Evolutionary conservation across 2,329 filamentous ascomycete genomes (phyloP), one percentile per base, ranked within the genome.

Genomic region (Aspergillus proliferans): DNA sequence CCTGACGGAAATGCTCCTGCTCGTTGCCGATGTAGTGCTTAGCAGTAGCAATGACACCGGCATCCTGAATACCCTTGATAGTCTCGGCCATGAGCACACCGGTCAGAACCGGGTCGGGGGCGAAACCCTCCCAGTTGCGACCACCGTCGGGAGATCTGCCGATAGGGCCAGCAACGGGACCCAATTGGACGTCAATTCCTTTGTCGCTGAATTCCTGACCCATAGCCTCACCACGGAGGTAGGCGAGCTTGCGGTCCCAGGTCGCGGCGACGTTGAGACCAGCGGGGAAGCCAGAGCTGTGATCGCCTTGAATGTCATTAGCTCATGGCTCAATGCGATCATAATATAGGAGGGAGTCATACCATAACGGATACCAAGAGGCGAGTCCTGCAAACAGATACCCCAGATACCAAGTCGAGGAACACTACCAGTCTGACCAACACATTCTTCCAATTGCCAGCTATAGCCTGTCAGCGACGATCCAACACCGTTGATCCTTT

Each of bases 371-470:
- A 95, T 75, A 52, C 90, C 91, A 1, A 93, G 75, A 5, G 90
- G 90, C 2, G 86, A 85, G 64, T 95, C 91, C 61, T 95, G 89
- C 75, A 93, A 73, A 67, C 91, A 96, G n/a, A 95, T 73, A 22
- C 83, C 77, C 57, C 79, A 82, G 6, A 85, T 74, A 38, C 87
- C 87, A 34, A 73, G 58, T 57, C 65, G 63, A 34, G 75, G 73
- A 48, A 76, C 68, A 47, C 70, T 61, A 43, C 76, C 76, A 14
- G 74, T 75, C 58, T 93, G 85, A 52, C 90, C 90, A 10, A 95
- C 88, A 59, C 88, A 93, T 54, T 79, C 76, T 52, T 87, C 87
- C 45, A 80, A 73, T 67, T 78, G 67, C 85, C 85, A 88, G 40
- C 82, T 83, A 46, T 18, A 41, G 21, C 2, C 1, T 19, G 41